Conservation (phyloP, 2,329 filamentous ascomycete genomes). For the Apiospora hydei region DNA sequence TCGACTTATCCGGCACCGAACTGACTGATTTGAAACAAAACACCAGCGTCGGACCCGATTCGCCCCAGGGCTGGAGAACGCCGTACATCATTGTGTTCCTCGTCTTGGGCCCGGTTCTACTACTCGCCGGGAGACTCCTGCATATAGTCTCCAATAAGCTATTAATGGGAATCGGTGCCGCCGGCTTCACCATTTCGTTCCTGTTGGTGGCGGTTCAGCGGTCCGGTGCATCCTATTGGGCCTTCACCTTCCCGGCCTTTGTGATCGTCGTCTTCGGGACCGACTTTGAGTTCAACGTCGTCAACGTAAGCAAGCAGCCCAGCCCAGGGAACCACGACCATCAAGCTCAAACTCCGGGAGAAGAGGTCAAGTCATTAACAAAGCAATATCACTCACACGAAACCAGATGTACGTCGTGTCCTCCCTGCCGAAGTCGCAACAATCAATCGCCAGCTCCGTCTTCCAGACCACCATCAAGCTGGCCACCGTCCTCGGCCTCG, state of each 20-base stretch:
- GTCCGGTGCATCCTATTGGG: constrained; percentile 49
- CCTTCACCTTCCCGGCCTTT: constrained; percentile 28
- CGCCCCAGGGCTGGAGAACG: constrained; percentile 63
- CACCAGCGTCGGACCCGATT: neutral
- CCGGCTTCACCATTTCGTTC: constrained; percentile 48
- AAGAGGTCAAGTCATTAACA: neutral
- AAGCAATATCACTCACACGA: constrained; percentile 34
- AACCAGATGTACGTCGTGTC: constrained; percentile 69
- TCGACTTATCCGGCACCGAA: neutral
- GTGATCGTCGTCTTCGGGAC: constrained; percentile 67
- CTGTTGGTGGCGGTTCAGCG: constrained; percentile 65
- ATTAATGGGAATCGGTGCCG: constrained; percentile 58
- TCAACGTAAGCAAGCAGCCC: constrained; percentile 67
- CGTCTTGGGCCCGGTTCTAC: constrained; percentile 62
- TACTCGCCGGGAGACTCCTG: constrained; percentile 62
- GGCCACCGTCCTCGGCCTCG: constrained; percentile 60
- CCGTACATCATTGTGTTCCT: constrained; percentile 69
- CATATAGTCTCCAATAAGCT: constrained; percentile 70
- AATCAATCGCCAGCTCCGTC: constrained; percentile 66
- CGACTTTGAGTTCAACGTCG: constrained; percentile 75
- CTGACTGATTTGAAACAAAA: neutral
- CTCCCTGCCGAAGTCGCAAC: constrained; percentile 59
- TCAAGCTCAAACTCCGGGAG: too few relatives aligned
- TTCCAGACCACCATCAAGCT: constrained; percentile 65
- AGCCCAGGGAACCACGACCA: neutral